These are phyloP conservation scores for Auxenochlorella protothecoides DNA, from an alignment of 139 green algal species.

Conservation along the genomic window DNA sequence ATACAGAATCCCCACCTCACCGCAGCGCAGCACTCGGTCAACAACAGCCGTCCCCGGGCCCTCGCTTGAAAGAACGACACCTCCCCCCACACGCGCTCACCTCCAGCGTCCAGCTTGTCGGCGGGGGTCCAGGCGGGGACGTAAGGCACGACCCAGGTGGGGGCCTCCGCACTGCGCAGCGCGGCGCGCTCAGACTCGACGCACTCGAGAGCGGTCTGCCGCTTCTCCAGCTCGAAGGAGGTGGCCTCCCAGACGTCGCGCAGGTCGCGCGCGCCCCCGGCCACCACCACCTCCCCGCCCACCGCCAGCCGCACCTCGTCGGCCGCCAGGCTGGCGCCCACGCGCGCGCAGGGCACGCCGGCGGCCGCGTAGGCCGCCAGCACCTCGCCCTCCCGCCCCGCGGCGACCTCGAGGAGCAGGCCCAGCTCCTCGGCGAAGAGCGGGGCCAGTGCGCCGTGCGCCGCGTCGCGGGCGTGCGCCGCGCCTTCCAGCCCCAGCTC, in stretches of 20 bases:
- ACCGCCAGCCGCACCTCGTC: constrained; percentile 43
- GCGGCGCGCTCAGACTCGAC: constrained; percentile 67
- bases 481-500: constrained; percentile 39
- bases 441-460: constrained; percentile 31
- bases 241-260: constrained; percentile 91
- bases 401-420: constrained; percentile 82
- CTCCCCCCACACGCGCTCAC: not conserved
- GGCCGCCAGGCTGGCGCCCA: constrained; percentile 44
- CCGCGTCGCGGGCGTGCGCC: constrained; percentile 10
- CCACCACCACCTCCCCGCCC: constrained; percentile 30
- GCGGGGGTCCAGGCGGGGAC: constrained; percentile 58
- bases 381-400: constrained; percentile 38
- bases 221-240: constrained; percentile 80
- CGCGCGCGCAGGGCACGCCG: constrained; percentile 47
- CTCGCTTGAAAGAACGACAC: not conserved
- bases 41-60: not conserved
- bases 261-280: constrained; percentile 41
- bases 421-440: constrained; percentile 96
- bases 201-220: constrained; percentile 65
- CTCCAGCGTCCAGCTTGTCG: constrained; percentile 38
- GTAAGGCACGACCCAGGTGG: constrained; percentile 76
- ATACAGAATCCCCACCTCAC: too few species aligned
- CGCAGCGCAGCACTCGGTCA: too few species aligned
- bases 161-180: constrained; percentile 39
- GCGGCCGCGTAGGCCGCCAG: constrained; percentile 51